Evolutionary conservation across 2,329 filamentous ascomycete genomes (phyloP), one percentile per base, ranked within the genome.

Genomic region (Chaetomium sp.): DNA sequence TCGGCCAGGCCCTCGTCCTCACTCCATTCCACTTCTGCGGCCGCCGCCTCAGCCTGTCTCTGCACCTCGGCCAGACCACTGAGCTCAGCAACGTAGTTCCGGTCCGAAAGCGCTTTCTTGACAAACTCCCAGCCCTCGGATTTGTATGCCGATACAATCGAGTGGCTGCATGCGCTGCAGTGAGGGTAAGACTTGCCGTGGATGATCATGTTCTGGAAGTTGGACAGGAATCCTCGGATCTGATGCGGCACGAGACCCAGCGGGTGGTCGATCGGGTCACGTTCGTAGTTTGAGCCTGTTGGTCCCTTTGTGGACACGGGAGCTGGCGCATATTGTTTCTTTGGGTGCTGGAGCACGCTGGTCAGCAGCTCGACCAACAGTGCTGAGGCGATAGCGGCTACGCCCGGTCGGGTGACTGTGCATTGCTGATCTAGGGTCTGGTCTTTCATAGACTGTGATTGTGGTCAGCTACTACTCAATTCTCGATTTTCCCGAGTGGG

Each of bases 371-470:
- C 95, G 56, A 98, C 94, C 6, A 97, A 84, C 38, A 96, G 83
- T 2, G 92, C 92, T 2, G 95, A 97, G 8, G 95, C 95, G 63
- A 97, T 95, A 10, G 93, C 90, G 16, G 95, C 94, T 42, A 97
- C 88, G 19, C 95, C 95, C 0, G 95, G 95, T 10, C 95, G 87
- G 2, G 95, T 99, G 23, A 99, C 95, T 0, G 95, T 99, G 77
- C 95, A 99, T 78, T 98, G 95, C 76, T 99, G 95, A 75, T 99
- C 95, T 12, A 99, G 87, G 0, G 95, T 98, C 71, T 93, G 91
- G 73, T 97, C 93, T 77, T 94, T 97, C 74, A 97, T 85, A 2
- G 93, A 97, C 91, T 96, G 72, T 31, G 21, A 7, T 6, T 45
- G 16, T 31, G 31, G 50, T 61, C 8, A 60, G 55, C 23, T 10